Evolutionary conservation across 2,329 filamentous ascomycete genomes (phyloP).

Genomic region (Colletotrichum melonis): DNA sequence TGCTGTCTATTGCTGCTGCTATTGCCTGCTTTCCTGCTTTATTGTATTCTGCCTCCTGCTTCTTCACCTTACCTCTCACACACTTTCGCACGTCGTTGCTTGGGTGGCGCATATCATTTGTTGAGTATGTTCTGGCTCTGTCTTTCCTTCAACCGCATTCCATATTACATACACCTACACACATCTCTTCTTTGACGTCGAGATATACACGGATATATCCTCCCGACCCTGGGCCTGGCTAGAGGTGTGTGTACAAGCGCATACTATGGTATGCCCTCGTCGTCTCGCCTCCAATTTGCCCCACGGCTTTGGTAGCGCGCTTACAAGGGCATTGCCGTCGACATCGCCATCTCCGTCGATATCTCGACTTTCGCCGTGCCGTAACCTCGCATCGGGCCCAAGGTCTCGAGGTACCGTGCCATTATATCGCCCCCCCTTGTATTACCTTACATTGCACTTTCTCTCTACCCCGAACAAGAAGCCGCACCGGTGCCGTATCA

Average conservation of each 20-base stretch:
- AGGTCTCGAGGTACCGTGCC: slow-evolving; percentile 27
- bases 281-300: slow-evolving; percentile 23
- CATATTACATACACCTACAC: not conserved
- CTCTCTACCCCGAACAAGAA: slow-evolving; percentile 32
- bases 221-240: not conserved
- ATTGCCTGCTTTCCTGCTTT: not conserved
- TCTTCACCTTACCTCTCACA: not conserved
- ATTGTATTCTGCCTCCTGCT: not conserved
- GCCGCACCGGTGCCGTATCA: slow-evolving; percentile 8
- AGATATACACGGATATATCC: not conserved
- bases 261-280: slow-evolving; percentile 1
- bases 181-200: not conserved
- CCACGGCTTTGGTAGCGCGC: slow-evolving; percentile 25
- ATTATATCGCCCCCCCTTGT: slow-evolving; percentile 31
- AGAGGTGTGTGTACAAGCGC: slow-evolving; percentile 2
- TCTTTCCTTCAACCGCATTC: not conserved
- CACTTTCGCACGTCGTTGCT: not conserved
- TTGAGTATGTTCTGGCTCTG: not conserved
- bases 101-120: not conserved
- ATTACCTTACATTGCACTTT: slow-evolving; percentile 33
- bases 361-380: slow-evolving; percentile 13
- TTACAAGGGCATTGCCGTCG: slow-evolving; percentile 32
- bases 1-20: not conserved
- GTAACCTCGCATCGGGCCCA: slow-evolving; percentile 18
- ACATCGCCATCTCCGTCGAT: slow-evolving; percentile 15